Conservation (phyloP, 306 rosid species). For the Pterocarpus macrocarpus region DNA sequence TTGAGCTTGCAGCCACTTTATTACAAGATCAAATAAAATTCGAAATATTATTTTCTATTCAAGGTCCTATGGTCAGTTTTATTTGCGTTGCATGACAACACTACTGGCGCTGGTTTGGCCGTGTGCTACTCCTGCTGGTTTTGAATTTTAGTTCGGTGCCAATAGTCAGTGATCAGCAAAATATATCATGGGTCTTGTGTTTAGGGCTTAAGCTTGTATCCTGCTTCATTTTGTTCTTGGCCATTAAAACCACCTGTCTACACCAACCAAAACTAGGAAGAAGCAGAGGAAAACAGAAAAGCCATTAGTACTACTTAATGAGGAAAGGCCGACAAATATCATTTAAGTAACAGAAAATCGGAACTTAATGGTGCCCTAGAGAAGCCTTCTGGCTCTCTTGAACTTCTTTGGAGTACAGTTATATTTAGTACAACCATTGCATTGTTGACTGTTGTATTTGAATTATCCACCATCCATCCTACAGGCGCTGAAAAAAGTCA, state of each 20-base stretch:
- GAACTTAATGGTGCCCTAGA: not conserved
- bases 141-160: constrained; percentile 2
- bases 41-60: not conserved
- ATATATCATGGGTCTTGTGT: not conserved
- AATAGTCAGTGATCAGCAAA: not conserved
- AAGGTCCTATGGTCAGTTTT: constrained; percentile 1
- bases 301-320: not conserved
- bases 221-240: not conserved
- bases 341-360: not conserved
- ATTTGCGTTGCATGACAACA: constrained; percentile 34
- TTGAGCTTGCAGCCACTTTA: constrained; percentile 8
- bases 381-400: not conserved
- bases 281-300: not conserved
- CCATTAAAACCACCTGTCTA: not conserved
- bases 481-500: too few relatives aligned
- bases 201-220: not conserved
- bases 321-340: not conserved
- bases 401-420: not conserved
- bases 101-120: not conserved
- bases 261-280: not conserved
- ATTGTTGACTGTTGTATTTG: not conserved
- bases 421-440: not conserved
- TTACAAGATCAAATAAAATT: constrained; percentile 18
- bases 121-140: constrained; percentile 8
- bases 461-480: too few relatives aligned